Evolutionary conservation across 2,329 filamentous ascomycete species (phyloP).

Genomic region (Colletotrichum eremochloae): DNA sequence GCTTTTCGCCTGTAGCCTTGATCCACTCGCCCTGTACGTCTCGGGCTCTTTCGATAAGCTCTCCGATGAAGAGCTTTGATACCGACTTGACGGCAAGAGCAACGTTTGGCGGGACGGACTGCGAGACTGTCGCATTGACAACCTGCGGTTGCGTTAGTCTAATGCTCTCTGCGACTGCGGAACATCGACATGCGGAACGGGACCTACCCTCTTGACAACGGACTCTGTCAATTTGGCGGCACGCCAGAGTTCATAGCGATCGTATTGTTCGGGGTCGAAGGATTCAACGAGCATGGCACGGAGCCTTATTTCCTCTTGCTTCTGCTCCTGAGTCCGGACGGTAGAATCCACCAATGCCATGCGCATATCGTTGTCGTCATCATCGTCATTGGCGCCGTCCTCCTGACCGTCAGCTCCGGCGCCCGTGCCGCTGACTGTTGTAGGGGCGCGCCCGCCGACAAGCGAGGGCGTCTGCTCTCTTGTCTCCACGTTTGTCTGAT

Average conservation of each 20-base stretch:
- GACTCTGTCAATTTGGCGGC: conserved; percentile 76
- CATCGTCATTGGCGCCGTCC: conserved; percentile 69
- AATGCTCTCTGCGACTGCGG: background rate
- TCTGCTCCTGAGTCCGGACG: conserved; percentile 75
- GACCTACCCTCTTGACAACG: conserved; percentile 74
- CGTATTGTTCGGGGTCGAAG: conserved; percentile 76
- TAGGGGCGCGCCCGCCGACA: conserved; percentile 60
- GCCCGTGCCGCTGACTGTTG: conserved; percentile 58
- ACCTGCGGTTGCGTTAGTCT: conserved; percentile 60
- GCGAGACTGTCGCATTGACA: conserved; percentile 84
- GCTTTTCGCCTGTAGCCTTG: conserved; percentile 67
- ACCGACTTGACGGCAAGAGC: conserved; percentile 82
- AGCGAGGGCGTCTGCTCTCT: conserved; percentile 56
- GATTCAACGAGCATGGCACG: conserved; percentile 73
- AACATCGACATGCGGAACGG: background rate
- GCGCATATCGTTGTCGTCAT: conserved; percentile 63
- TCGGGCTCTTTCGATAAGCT: conserved; percentile 79
- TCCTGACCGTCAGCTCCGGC: conserved; percentile 58
- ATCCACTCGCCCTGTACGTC: conserved; percentile 81
- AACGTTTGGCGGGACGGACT: conserved; percentile 80
- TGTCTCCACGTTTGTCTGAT: conserved; percentile 61
- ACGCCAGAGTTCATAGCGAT: conserved; percentile 79
- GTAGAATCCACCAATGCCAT: conserved; percentile 70
- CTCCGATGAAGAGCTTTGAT: conserved; percentile 82
- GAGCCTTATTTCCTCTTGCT: conserved; percentile 71